Evolutionary conservation across 768 basidiomycete species (phyloP).

Genomic region (Dioszegia aurantiaca): DNA sequence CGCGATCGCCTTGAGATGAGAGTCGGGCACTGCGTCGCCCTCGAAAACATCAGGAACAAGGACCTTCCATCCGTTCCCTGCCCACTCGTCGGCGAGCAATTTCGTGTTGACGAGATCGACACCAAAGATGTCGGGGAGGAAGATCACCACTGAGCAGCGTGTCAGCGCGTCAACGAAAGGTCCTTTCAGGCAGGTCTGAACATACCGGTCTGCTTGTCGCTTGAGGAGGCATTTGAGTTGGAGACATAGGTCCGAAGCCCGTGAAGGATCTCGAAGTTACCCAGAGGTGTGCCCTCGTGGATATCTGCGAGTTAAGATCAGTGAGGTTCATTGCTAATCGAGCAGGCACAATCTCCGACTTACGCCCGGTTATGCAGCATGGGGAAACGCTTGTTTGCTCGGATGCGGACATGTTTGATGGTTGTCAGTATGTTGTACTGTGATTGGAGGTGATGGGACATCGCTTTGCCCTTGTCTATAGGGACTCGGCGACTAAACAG

Average conservation of each 20-base stretch:
- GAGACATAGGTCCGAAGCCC: slow-evolving; percentile 51
- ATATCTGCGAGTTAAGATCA: slow-evolving; percentile 31
- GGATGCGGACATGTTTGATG: not conserved
- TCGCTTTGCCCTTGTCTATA: no score
- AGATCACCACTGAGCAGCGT: slow-evolving; percentile 31
- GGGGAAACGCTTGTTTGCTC: slow-evolving; percentile 40
- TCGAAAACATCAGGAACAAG: slow-evolving; percentile 50
- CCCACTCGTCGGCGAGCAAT: slow-evolving; percentile 51
- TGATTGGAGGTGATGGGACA: not conserved
- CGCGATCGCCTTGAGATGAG: slow-evolving; percentile 34
- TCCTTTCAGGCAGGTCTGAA: not conserved
- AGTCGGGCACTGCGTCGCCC: slow-evolving; percentile 32
- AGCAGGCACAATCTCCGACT: no score
- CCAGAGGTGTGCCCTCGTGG: slow-evolving; percentile 50
- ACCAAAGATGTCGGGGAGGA: slow-evolving; percentile 53
- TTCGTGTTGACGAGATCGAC: slow-evolving; percentile 46
- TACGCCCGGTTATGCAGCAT: slow-evolving; percentile 48
- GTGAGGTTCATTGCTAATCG: no score
- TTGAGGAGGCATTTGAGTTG: slow-evolving; percentile 28
- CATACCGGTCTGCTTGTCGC: slow-evolving; percentile 40
- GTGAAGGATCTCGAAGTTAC: slow-evolving; percentile 41
- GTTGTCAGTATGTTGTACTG: not conserved
- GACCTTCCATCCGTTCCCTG: slow-evolving; percentile 49
- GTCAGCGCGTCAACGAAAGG: no score
- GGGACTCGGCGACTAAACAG: no score